Percentiles rank a stretch among this genome's conserved stretches.
Conservation (phyloP, 305 asterid species). For the Solanum hybrid region DNA sequence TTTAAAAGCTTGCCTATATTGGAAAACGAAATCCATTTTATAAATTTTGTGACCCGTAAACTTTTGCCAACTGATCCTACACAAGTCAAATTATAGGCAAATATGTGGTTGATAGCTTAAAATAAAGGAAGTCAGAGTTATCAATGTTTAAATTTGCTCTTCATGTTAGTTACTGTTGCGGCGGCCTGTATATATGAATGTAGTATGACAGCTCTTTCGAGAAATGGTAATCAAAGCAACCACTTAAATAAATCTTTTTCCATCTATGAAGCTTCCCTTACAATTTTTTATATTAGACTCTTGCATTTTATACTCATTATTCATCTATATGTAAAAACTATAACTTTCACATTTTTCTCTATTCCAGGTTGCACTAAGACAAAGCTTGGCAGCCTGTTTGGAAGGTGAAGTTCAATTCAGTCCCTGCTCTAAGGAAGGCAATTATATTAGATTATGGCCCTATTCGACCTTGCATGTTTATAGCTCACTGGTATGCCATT, state of each 20-base stretch:
- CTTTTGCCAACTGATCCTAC: not conserved
- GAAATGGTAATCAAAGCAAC: not conserved
- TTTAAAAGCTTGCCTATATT: too few relatives aligned
- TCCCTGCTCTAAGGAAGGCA: not conserved
- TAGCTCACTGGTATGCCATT: too few relatives aligned
- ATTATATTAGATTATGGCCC: too few relatives aligned
- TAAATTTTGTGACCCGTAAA: too few relatives aligned
- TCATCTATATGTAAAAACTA: too few relatives aligned
- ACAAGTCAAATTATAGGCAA: not conserved
- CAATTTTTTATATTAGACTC: not conserved
- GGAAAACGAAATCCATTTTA: too few relatives aligned
- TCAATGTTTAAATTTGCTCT: not conserved
- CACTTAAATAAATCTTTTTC: not conserved
- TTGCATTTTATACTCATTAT: too few relatives aligned
- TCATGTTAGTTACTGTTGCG: not conserved
- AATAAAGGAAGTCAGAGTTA: not conserved
- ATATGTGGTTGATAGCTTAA: not conserved
- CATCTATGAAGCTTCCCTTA: not conserved
- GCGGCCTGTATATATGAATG: not conserved
- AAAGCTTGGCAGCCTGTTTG: too few relatives aligned
- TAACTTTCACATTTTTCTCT: too few relatives aligned
- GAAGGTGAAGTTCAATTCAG: too few relatives aligned
- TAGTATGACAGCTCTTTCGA: not conserved
- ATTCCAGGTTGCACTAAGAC: too few relatives aligned
- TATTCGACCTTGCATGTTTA: too few relatives aligned